These are phyloP conservation scores for Thozetella sp. DNA, from an alignment of 495 filamentous ascomycete genomes.

Conservation along the genomic window DNA sequence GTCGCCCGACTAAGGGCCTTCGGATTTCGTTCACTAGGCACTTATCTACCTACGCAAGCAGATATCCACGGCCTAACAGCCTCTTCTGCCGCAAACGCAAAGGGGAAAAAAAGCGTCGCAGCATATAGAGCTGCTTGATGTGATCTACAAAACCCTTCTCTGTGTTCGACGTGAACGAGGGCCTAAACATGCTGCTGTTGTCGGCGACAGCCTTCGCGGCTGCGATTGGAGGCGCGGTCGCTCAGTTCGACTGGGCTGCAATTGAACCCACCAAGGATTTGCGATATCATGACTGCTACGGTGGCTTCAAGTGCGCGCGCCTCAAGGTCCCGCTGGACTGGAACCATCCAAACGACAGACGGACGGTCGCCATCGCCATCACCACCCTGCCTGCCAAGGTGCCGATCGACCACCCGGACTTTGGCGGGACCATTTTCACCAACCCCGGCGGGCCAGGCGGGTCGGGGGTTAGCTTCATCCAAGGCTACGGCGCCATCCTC, in stretches of 20 bases:
- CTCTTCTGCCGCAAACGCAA: no score
- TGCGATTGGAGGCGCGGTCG: no score
- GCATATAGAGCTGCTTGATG: no score
- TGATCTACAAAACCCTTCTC: no score
- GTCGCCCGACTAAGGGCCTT: no score
- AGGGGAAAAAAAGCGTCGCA: no score
- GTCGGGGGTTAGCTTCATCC: conserved; percentile 28
- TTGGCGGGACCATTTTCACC: conserved; percentile 37
- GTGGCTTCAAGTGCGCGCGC: conserved; percentile 38
- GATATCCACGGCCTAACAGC: no score
- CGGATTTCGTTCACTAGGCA: no score
- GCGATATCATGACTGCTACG: conserved; percentile 34
- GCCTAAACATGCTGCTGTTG: no score
- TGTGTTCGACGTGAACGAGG: no score
- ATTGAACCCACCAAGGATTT: conserved; percentile 27
- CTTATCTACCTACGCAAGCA: no score
- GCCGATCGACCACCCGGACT: conserved; percentile 17
- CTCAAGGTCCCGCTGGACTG: conserved; percentile 50
- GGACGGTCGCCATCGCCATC: conserved; percentile 31
- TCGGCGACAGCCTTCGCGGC: no score
- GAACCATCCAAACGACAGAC: conserved; percentile 16
- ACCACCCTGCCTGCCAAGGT: conserved; percentile 33
- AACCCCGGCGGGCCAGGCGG: conserved; percentile 50
- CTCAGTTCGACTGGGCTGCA: conserved; percentile 20
- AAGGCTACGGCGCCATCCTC: conserved; percentile 18